Percentiles rank a stretch among this genome's conserved stretches.
phyloP scores from a whole-genome alignment of 805 yeast genomes.

The Dipodascus albidus region DNA sequence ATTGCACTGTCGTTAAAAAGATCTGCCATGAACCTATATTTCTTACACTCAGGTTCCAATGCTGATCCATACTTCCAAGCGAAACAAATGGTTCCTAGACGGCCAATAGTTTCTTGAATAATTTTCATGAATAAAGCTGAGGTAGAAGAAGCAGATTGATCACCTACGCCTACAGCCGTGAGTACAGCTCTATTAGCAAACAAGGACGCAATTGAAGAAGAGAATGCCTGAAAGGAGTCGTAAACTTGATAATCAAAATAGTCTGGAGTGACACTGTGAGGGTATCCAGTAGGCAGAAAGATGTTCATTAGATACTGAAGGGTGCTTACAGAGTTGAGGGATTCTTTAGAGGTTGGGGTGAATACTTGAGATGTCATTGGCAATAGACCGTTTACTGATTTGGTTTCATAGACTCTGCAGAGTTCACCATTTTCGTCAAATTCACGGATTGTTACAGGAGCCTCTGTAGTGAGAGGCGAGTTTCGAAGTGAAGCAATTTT shows the following conservation, averaged over 20 bases:
- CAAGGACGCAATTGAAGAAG: constrained; percentile 23
- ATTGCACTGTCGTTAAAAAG: constrained; percentile 26
- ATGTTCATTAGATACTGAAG: constrained; percentile 20
- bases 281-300: constrained; percentile 28
- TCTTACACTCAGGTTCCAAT: constrained; percentile 28
- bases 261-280: constrained; percentile 23
- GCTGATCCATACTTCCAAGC: constrained; percentile 26
- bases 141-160: constrained; percentile 25
- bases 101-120: constrained; percentile 26
- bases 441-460: background rate
- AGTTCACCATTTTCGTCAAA: background rate
- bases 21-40: constrained; percentile 26
- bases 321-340: background rate
- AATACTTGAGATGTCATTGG: background rate
- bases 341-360: background rate
- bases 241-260: constrained; percentile 26
- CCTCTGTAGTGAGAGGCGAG: background rate
- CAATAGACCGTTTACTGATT: background rate
- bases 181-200: constrained; percentile 27
- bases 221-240: constrained; percentile 28
- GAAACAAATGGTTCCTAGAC: constrained; percentile 26
- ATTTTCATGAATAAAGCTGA: constrained; percentile 28
- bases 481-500: background rate
- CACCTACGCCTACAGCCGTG: constrained; percentile 28
- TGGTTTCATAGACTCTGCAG: background rate